Evolutionary conservation across 163 green algal species (phyloP).

Genomic region (Chlamydomonas reinhardtii): DNA sequence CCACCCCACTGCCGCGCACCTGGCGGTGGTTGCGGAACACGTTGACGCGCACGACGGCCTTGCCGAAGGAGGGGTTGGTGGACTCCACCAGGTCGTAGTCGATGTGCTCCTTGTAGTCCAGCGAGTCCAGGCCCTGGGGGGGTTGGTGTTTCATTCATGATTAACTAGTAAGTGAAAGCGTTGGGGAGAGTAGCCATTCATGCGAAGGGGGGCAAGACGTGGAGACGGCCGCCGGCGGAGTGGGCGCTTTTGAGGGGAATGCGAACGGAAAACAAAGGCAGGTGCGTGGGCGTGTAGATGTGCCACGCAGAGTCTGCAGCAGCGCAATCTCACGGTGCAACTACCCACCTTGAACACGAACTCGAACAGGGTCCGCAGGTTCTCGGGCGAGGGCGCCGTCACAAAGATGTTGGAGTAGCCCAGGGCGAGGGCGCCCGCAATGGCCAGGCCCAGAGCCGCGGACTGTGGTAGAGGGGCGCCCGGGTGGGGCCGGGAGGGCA

Average conservation of each 20-base stretch:
- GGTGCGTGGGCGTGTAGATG: too few species aligned
- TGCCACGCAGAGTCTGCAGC: too few species aligned
- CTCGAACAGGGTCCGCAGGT: constrained; percentile 97
- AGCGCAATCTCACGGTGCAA: too few species aligned
- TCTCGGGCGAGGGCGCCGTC: constrained; percentile 95
- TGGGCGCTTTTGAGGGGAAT: too few species aligned
- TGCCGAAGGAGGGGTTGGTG: constrained; percentile 93
- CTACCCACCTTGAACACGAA: constrained; percentile 97
- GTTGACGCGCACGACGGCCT: constrained; percentile 95
- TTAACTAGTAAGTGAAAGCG: too few species aligned
- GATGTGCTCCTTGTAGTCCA: constrained; percentile 92
- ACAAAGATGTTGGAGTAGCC: constrained; percentile 99
- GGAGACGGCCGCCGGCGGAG: too few species aligned
- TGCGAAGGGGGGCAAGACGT: too few species aligned
- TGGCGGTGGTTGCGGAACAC: constrained; percentile 93
- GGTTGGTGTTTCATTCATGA: too few species aligned
- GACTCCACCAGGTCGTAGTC: constrained; percentile 98
- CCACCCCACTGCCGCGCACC: constrained; percentile 49
- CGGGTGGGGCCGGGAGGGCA: too few species aligned
- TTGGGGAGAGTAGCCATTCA: too few species aligned
- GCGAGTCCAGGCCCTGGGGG: constrained; percentile 90
- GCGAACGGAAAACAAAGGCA: too few species aligned
- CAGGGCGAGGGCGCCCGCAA: constrained; percentile 89
- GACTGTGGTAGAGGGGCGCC: constrained; percentile 68
- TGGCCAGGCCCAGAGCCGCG: constrained; percentile 94